These are phyloP conservation scores for Dictyostelium capitatum DNA, from an alignment of 78 protist genomes.

Conservation along the genomic window DNA sequence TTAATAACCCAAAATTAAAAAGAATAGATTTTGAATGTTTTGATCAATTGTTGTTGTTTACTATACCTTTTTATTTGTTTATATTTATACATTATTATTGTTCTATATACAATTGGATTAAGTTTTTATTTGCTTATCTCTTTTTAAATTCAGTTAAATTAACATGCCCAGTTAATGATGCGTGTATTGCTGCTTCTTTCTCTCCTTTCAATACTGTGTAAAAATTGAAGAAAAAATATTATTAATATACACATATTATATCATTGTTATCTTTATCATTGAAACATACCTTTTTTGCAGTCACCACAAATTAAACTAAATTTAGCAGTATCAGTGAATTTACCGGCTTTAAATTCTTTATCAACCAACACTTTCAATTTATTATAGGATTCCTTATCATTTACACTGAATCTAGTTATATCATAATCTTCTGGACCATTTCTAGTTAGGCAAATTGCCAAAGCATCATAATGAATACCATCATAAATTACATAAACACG, in stretches of 20 bases:
- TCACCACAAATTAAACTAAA: constrained; percentile 47
- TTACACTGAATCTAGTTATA: constrained; percentile 20
- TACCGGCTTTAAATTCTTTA: constrained; percentile 54
- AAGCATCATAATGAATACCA: constrained; percentile 76
- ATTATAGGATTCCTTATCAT: background rate
- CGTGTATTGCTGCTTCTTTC: constrained; percentile 71
- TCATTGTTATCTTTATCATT: background rate
- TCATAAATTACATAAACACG: constrained; percentile 69
- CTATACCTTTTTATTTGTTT: too few relatives aligned
- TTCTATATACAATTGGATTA: background rate
- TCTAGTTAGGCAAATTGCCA: constrained; percentile 16
- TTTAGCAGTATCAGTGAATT: constrained; percentile 48
- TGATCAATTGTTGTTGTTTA: too few relatives aligned
- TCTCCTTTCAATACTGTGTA: constrained; percentile 35
- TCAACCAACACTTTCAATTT: constrained; percentile 37
- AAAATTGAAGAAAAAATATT: background rate
- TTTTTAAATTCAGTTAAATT: constrained; percentile 54
- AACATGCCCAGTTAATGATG: constrained; percentile 38
- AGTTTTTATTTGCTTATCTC: background rate
- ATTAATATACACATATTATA: too few relatives aligned
- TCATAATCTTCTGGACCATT: constrained; percentile 52
- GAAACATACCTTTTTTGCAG: constrained; percentile 35
- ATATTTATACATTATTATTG: too few relatives aligned
- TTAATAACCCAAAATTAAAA: too few relatives aligned
- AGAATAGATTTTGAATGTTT: too few relatives aligned